phyloP scores from a whole-genome alignment of 176 grass and related monocot species.

The Rhynchospora breviuscula region DNA sequence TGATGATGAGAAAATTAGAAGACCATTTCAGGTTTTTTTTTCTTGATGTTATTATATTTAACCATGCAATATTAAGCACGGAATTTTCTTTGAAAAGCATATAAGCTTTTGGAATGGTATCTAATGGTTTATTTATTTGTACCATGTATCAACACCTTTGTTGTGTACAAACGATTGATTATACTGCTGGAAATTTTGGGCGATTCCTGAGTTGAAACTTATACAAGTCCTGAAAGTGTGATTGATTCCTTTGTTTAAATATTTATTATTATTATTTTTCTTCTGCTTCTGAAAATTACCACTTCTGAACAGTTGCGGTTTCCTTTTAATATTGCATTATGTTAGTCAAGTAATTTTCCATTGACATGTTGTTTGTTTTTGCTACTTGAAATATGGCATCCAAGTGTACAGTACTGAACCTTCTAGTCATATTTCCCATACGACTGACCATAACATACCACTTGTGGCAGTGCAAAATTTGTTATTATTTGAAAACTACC shows the following conservation, averaged over 20 bases:
- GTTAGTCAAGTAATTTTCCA: not conserved
- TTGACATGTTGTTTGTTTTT: not conserved
- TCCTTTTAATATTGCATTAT: not conserved
- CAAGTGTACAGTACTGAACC: not conserved
- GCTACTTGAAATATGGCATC: not conserved
- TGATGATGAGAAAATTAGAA: constrained; percentile 67
- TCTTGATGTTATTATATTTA: not conserved
- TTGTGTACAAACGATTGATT: constrained; percentile 10
- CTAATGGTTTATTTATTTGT: constrained; percentile 31
- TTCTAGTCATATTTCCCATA: not conserved
- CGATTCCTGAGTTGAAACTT: not conserved
- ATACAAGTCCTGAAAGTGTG: not conserved
- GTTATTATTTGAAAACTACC: not conserved
- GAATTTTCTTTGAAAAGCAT: not conserved
- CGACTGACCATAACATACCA: not conserved
- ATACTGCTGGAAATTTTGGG: not conserved
- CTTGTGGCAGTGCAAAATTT: not conserved
- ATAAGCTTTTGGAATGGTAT: constrained; percentile 25
- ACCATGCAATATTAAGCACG: not conserved
- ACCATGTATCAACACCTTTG: constrained; percentile 29
- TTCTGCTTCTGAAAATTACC: not conserved
- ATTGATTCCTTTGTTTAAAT: no score
- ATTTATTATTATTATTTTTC: not conserved
- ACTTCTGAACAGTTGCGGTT: not conserved
- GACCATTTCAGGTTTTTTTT: constrained; percentile 15